phyloP scores from a whole-genome alignment of 352 stramenopile species.

The Phytophthora idaei region DNA sequence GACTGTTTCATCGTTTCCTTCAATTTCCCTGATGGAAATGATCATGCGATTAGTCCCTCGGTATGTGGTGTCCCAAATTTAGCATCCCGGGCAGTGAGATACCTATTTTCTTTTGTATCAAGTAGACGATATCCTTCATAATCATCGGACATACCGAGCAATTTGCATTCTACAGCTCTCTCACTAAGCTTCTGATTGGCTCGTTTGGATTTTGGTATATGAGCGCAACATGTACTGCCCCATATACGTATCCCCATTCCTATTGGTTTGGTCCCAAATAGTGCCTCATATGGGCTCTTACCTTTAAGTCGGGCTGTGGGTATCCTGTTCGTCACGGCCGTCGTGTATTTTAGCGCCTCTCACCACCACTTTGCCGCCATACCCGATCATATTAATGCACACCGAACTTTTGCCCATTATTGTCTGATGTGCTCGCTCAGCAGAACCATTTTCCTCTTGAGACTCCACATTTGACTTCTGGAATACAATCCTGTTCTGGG shows the following conservation, averaged over 20 bases:
- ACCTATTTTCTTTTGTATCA: background rate
- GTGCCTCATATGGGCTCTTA: background rate
- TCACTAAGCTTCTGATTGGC: background rate
- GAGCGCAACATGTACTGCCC: background rate
- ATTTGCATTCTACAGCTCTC: background rate
- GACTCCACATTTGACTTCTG: conserved; percentile 5
- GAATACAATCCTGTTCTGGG: background rate
- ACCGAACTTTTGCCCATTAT: background rate
- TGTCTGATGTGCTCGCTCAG: conserved; percentile 3
- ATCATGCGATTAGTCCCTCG: background rate
- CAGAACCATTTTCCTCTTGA: conserved; percentile 4
- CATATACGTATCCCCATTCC: background rate
- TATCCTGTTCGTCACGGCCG: background rate
- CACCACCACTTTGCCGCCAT: background rate
- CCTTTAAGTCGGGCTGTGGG: background rate
- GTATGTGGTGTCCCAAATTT: background rate
- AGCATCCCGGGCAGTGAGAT: background rate
- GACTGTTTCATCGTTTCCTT: background rate
- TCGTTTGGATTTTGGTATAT: background rate
- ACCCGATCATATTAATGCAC: background rate
- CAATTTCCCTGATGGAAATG: background rate
- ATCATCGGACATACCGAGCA: background rate
- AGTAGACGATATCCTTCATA: background rate
- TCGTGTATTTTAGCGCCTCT: background rate
- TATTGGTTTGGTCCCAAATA: background rate